Base-by-base conservation (phyloP, 129 eudicot genomes). In the Escallonia rubra region DNA sequence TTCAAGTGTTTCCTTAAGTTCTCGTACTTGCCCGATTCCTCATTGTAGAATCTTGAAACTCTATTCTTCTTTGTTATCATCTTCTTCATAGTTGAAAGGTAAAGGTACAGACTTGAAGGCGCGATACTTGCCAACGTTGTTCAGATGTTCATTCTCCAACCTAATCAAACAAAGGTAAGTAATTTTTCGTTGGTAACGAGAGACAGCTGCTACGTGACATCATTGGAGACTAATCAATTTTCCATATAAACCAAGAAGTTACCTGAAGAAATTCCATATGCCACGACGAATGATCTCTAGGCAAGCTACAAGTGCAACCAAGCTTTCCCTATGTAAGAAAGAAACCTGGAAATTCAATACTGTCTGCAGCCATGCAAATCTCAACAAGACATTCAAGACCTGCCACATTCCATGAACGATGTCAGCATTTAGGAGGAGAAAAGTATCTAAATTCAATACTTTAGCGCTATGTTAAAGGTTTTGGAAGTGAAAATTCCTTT, bases 1-100 rank as follows among this genome's bases (percentile, higher is more conserved):
- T 4, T 8, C 12, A 8, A 23, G 34, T 23, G 34, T 23, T 23
- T 23, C 34, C 34, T 23, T 1, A 23, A 23, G 34, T 23, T 23
- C 1, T 23, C 34, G 1, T 23, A 23, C 34, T 23, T 23, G 34
- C 34, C 34, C 1, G 34, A 23, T 23, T 23, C 34, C 34, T 50
- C 12, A 8, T 50, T 5, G 3, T n/a, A 50, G 55, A 11, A 8
- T 50, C 55, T 4, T 5, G 3, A 50, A 50, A 50, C 10, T 8
- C 59, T 51, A 65, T 3, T 78, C 82, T 47, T 78, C 74, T 43
- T 66, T 62, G 49, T 66, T 74, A 39, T 73, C 76, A 43, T 67
- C 83, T 42, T 73, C 79, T 12, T 79, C 44, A 5, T 53, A 54
- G 41, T 53, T 44, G 16, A 67, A 67, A 40, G 71, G 71, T 5